A percentile compares a stretch with the other conserved stretches of the same genome.
These are phyloP conservation scores for Rhododendron molle DNA, from an alignment of 148 eudicot genomes.

Conservation along the genomic window DNA sequence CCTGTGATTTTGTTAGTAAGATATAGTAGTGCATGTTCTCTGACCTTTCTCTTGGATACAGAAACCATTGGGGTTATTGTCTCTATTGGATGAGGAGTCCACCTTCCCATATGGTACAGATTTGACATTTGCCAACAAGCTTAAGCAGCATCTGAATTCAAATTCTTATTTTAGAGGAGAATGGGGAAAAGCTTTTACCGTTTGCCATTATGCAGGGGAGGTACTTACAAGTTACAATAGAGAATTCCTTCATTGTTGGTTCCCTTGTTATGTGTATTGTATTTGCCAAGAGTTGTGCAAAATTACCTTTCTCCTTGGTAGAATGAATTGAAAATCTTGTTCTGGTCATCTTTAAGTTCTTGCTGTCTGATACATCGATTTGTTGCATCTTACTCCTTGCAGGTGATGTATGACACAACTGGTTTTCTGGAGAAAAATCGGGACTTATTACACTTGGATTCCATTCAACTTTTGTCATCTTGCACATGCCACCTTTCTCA, in stretches of 20 bases:
- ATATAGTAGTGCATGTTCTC: background rate
- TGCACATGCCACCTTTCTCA: slow-evolving; percentile 73
- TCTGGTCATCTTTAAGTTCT: background rate
- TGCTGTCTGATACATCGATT: background rate
- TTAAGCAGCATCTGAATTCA: slow-evolving; percentile 74
- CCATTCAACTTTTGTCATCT: slow-evolving; percentile 80
- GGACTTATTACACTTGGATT: slow-evolving; percentile 73
- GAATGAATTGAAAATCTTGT: background rate
- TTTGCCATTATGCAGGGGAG: slow-evolving; percentile 97
- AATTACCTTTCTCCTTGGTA: background rate
- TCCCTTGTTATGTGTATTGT: slow-evolving; percentile 1
- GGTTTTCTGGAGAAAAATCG: slow-evolving; percentile 96
- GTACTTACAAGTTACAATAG: slow-evolving; percentile 28
- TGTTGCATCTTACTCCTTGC: slow-evolving; percentile 13
- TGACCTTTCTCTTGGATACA: slow-evolving; percentile 25
- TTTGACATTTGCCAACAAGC: slow-evolving; percentile 83
- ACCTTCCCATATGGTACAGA: slow-evolving; percentile 96
- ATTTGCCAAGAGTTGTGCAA: background rate
- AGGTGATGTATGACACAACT: slow-evolving; percentile 89
- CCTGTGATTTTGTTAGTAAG: background rate
- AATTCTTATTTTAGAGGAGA: slow-evolving; percentile 77
- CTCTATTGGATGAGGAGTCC: slow-evolving; percentile 93
- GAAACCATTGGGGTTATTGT: slow-evolving; percentile 91
- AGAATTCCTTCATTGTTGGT: background rate
- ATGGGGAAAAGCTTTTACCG: slow-evolving; percentile 70